A percentile compares a stretch with the other conserved stretches of the same genome.
These are phyloP conservation scores for Plasmodium billcollinsi DNA, from an alignment of 169 alveolate species.

Conservation along the genomic window DNA sequence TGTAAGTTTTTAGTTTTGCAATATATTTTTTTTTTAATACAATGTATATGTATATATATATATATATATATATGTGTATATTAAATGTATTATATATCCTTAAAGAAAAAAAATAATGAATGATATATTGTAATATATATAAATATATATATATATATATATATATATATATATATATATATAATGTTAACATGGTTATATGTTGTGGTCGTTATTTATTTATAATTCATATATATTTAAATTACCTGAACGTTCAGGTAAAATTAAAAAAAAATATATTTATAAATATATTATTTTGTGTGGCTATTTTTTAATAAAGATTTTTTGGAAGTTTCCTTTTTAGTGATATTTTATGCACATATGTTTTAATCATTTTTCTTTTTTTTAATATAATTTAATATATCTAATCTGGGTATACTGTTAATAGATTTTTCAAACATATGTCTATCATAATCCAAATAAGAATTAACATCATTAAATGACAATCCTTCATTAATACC, in stretches of 20 bases:
- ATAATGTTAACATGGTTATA: too few species aligned
- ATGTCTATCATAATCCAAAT: conserved; percentile 33
- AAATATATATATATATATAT: too few species aligned
- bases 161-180: too few species aligned
- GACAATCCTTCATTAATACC: conserved; percentile 48
- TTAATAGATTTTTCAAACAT: conserved; percentile 39
- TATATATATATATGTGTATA: too few species aligned
- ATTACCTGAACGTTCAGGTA: too few species aligned
- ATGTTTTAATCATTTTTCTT: background rate
- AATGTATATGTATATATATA: too few species aligned
- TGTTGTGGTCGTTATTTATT: too few species aligned
- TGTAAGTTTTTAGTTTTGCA: conserved; percentile 1
- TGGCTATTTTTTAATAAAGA: background rate
- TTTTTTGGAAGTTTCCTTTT: too few species aligned
- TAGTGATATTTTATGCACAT: background rate
- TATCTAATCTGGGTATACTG: conserved; percentile 18
- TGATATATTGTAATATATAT: too few species aligned
- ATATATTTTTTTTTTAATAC: conserved; percentile 34
- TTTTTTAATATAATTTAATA: conserved; percentile 32
- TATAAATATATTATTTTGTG: background rate
- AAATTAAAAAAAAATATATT: background rate
- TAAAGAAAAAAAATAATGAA: too few species aligned
- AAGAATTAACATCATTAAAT: conserved; percentile 25
- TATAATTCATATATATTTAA: too few species aligned
- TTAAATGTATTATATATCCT: too few species aligned